Evolutionary conservation across 23 red algal genomes (phyloP).

Genomic region (Gracilaria gracilis): DNA sequence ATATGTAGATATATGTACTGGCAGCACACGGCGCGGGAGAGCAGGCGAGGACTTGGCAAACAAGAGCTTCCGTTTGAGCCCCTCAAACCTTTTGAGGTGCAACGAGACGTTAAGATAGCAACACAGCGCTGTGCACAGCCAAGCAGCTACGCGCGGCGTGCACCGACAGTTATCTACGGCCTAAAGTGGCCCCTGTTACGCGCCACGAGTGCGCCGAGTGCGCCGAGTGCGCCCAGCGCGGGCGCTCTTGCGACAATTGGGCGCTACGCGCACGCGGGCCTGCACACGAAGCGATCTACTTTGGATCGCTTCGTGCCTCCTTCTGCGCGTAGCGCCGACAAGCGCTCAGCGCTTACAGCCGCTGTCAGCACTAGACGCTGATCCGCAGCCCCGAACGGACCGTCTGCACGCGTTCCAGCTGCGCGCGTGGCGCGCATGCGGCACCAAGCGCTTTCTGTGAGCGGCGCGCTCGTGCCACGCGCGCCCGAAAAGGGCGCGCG

Average conservation of each 20-base stretch:
- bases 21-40: neutral
- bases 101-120: neutral
- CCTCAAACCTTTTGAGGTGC: no score
- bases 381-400: neutral
- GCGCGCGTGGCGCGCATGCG: neutral
- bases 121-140: no score
- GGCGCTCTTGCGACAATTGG: slow-evolving; percentile 19
- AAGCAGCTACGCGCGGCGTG: no score
- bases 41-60: neutral
- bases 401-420: neutral
- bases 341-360: slow-evolving; percentile 6
- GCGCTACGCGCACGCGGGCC: slow-evolving; percentile 2
- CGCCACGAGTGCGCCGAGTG: slow-evolving; percentile 1
- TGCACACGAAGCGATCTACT: slow-evolving; percentile 19
- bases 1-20: no score
- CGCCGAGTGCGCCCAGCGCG: no score
- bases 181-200: no score
- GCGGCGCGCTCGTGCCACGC: neutral
- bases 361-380: neutral
- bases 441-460: neutral
- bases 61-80: neutral
- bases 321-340: neutral
- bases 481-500: slow-evolving; percentile 7
- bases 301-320: neutral
- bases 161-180: no score